Percentiles rank a stretch among this genome's conserved stretches.
Evolutionary conservation across 2,329 filamentous ascomycete species (phyloP).

Genomic region (Trichoderma pleuroti): DNA sequence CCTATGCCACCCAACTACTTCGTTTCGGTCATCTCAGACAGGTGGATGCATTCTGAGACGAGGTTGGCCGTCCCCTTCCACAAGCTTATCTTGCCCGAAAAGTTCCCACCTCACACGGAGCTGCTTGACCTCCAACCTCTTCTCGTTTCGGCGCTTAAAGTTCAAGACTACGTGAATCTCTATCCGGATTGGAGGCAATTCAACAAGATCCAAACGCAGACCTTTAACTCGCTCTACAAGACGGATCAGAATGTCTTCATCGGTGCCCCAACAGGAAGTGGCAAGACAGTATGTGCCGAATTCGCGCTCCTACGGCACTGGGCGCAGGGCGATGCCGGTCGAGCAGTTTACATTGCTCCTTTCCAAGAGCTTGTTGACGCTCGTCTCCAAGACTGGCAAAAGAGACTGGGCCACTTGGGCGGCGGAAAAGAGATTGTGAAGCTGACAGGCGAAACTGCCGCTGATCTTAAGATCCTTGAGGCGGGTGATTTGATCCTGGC

Average conservation of each 20-base stretch:
- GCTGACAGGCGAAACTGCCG: conserved; percentile 86
- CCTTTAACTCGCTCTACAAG: conserved; percentile 88
- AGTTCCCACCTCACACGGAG: conserved; percentile 91
- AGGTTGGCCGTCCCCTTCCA: conserved; percentile 91
- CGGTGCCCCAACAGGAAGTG: conserved; percentile 87
- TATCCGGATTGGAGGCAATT: conserved; percentile 85
- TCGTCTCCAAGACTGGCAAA: conserved; percentile 79
- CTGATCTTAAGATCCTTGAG: conserved; percentile 84
- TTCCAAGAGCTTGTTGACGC: conserved; percentile 90
- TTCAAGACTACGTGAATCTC: conserved; percentile 72
- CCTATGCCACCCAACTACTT: conserved; percentile 99
- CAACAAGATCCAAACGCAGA: conserved; percentile 97
- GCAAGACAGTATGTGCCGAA: conserved; percentile 95
- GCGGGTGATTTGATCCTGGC: conserved; percentile 85
- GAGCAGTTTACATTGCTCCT: conserved; percentile 89
- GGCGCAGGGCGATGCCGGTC: conserved; percentile 55
- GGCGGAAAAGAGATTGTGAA: conserved; percentile 91
- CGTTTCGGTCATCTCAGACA: conserved; percentile 87
- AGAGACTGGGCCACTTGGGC: conserved; percentile 65
- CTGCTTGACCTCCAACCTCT: conserved; percentile 88
- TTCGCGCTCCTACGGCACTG: conserved; percentile 89
- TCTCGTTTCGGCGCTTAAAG: conserved; percentile 83
- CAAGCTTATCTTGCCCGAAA: conserved; percentile 89
- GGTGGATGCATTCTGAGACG: conserved; percentile 98
- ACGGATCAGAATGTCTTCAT: conserved; percentile 93